Base-by-base conservation (phyloP, 2,329 filamentous ascomycete species). In the Escovopsis sp. region DNA sequence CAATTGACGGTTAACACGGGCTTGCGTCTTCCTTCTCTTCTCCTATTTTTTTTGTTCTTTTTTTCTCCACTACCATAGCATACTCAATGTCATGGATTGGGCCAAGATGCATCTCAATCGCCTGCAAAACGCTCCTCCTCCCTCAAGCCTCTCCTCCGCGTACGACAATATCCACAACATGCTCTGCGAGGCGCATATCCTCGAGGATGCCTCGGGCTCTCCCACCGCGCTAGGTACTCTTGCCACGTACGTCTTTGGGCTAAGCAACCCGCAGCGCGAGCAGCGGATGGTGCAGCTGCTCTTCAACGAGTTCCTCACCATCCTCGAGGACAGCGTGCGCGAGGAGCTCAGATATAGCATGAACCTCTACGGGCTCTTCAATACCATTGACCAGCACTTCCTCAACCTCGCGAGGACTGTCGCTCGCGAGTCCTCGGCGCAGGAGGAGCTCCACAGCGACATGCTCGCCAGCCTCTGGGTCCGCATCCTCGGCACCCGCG, bases 41-140 rank as follows among this genome's bases (percentile, higher is more conserved):
- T 30, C 28, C 28, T 30, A 2, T 10, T 30, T 10, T 30, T 30
- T 30, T 30, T 10, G 6, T 30, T 30, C 10, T 30, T 6, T 30
- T 30, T 30, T 30, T 30, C 28, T 3, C 28, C 28, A 30, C 10
- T 6, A 30, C 28, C 30, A 41, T 54, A 81, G 82, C 46, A 94
- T 95, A 51, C 72, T 96, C 33, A 82, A 91, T 47, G 86, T 93
- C 41, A 95, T 96, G 87, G 86, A 94, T 57, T 95, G 89, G 89
- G 85, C 86, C 12, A 82, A 82, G 55, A 79, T 87, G 49, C 87
- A 95, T 59, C 75, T 96, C 12, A 70, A 78, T 46, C 78, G 79
- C 38, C 66, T 91, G 44, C 74, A 77, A 47, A 68, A 69, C 19
- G 65, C 73, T 18, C 75, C 78, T 6, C 71, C 74, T 1, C 72